phyloP scores from a whole-genome alignment of 2,329 filamentous ascomycete genomes.

The Microsporum canis region DNA sequence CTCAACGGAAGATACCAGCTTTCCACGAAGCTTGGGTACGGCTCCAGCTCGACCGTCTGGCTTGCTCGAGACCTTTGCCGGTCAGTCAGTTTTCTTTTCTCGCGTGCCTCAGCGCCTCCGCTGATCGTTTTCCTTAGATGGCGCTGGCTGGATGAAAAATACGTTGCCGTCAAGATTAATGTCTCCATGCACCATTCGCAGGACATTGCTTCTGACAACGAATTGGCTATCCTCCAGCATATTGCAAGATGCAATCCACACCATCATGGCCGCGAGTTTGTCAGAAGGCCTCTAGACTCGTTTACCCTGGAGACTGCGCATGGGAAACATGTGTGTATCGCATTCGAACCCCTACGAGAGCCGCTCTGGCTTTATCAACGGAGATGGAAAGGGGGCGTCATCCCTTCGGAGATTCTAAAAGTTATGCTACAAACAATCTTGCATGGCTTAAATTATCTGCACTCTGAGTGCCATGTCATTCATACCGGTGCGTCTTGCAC shows the following conservation, averaged over 20 bases:
- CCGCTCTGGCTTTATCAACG: constrained; percentile 24
- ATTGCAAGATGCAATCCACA: constrained; percentile 8
- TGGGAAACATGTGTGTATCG: constrained; percentile 24
- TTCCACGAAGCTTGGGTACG: constrained; percentile 33
- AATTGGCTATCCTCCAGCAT: neutral
- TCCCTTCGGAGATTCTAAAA: constrained; percentile 25
- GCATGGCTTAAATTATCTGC: constrained; percentile 33
- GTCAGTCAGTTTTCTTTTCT: neutral
- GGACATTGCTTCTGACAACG: neutral
- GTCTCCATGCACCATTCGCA: neutral
- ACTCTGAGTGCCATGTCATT: constrained; percentile 32
- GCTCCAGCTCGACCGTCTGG: constrained; percentile 35
- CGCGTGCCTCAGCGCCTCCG: too few relatives aligned
- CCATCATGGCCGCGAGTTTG: constrained; percentile 23
- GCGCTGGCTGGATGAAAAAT: neutral
- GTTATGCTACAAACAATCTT: constrained; percentile 27
- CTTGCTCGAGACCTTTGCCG: constrained; percentile 19
- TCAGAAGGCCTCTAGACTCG: constrained; percentile 24
- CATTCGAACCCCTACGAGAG: constrained; percentile 29
- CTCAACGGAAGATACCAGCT: constrained; percentile 15
- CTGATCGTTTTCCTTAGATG: neutral
- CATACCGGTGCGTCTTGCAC: constrained; percentile 27
- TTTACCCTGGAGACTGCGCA: constrained; percentile 19
- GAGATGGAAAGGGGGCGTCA: constrained; percentile 18
- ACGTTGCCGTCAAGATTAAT: neutral